Evolutionary conservation across 1,284 basidiomycete genomes (phyloP).

Genomic region (Puccinia horiana): DNA sequence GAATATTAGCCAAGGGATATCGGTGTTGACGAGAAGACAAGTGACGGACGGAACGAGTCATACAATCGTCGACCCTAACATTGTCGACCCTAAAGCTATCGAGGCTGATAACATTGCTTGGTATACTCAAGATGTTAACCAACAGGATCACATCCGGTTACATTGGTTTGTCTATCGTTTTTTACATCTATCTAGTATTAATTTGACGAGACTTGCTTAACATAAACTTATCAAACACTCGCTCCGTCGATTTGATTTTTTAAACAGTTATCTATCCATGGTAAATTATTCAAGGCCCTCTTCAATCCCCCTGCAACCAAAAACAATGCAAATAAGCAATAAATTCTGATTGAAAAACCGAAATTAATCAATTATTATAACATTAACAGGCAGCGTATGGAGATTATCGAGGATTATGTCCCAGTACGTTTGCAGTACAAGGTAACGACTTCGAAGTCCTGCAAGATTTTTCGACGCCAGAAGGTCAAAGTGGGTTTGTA

Average conservation of each 20-base stretch:
- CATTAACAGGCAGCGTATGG: constrained; percentile 36
- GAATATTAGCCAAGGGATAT: not conserved
- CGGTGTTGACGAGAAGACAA: not conserved
- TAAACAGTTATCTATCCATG: constrained; percentile 43
- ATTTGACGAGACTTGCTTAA: too few relatives aligned
- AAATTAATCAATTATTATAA: not conserved
- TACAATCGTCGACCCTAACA: not conserved
- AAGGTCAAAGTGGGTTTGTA: constrained; percentile 21
- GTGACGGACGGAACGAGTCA: constrained; percentile 12
- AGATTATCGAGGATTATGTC: constrained; percentile 29
- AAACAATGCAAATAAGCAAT: constrained; percentile 1
- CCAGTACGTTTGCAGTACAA: constrained; percentile 28
- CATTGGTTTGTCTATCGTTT: constrained; percentile 36
- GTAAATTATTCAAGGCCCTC: not conserved
- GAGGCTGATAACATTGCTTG: not conserved
- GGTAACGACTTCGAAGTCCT: constrained; percentile 35
- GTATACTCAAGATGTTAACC: constrained; percentile 20
- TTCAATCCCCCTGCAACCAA: not conserved
- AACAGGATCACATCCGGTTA: constrained; percentile 44
- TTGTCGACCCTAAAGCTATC: constrained; percentile 27
- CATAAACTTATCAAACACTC: too few relatives aligned
- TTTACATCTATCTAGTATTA: too few relatives aligned
- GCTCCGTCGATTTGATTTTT: not conserved
- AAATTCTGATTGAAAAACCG: not conserved
- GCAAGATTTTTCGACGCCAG: constrained; percentile 22